phyloP scores from a whole-genome alignment of 176 grass and related monocot genomes.

The Bromus sterilis region DNA sequence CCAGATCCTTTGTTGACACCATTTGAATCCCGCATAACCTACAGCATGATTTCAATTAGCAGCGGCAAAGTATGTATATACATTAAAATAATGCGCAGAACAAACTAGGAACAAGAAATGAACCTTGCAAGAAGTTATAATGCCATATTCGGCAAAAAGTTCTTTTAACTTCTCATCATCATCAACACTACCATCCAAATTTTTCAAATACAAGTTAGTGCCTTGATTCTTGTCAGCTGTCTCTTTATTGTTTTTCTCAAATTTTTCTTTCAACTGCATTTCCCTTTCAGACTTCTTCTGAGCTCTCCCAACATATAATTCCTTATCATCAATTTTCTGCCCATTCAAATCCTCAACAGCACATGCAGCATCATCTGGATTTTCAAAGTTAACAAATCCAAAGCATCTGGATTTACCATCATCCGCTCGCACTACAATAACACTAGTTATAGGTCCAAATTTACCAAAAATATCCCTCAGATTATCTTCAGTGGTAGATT shows the following conservation, averaged over 20 bases:
- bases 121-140: constrained; percentile 70
- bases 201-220: constrained; percentile 62
- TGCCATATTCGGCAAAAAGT: constrained; percentile 47
- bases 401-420: constrained; percentile 70
- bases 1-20: constrained; percentile 75
- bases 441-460: constrained; percentile 59
- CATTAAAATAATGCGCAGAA: neutral
- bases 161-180: constrained; percentile 55
- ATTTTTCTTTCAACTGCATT: constrained; percentile 50
- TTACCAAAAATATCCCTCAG: constrained; percentile 35
- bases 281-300: constrained; percentile 74
- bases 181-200: constrained; percentile 52
- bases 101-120: constrained; percentile 3
- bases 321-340: constrained; percentile 53
- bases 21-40: constrained; percentile 67
- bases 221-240: constrained; percentile 50
- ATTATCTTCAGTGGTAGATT: constrained; percentile 49
- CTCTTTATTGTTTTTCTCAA: constrained; percentile 56
- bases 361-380: constrained; percentile 37
- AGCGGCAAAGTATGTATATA: neutral
- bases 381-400: constrained; percentile 74
- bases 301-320: constrained; percentile 69
- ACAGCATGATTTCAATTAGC: neutral
- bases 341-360: constrained; percentile 65
- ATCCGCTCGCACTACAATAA: constrained; percentile 42